Base-by-base conservation (phyloP, 1,139 yeast species). In the Hansenula lynferdii region DNA sequence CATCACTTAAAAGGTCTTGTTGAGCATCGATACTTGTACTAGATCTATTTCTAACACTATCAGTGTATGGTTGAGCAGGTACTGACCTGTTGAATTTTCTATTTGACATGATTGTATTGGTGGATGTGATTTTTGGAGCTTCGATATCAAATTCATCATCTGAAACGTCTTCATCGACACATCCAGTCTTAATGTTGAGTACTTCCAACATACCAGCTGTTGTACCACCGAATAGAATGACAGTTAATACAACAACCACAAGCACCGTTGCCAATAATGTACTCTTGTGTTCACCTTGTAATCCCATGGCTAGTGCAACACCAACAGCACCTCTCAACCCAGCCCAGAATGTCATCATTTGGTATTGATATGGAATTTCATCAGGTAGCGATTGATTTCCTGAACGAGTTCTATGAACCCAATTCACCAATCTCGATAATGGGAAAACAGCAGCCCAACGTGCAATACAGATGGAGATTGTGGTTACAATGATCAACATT, bases 321-420 rank as follows among this genome's bases (percentile, higher is more conserved):
- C 99, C 99, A 26, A 94, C 99, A 1, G 99, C 99, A 43, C 99
- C 99, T 56, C 99, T 73, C 42, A 94, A 70, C 6, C 99, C 99
- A 2, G 98, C 98, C 99, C 99, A 94, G 62, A 94, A 94, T 35
- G 94, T 86, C 98, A 94, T 92, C 87, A 90, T 87, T 64, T 94
- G 98, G 61, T 94, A 94, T 43, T 85, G 87, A 52, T 87, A 94
- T 18, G 96, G 92, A 43, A 94, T 89, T 62, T 90, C 97, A 52
- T 90, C 97, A 1, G 85, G 84, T n/a, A 70, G 64, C 6, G 74
- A 58, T 14, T 72, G 72, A 14, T 60, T 60, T 17, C 56, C 45
- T 6, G 61, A 41, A 49, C 82, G 73, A 17, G 85, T 69, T 37
- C 82, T 72, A 53, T 80, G 74, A 38, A 86, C 70, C 74, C 89